Conservation (phyloP, 371 early-diverging fungal genomes). For the Apophysomyces sp. region DNA sequence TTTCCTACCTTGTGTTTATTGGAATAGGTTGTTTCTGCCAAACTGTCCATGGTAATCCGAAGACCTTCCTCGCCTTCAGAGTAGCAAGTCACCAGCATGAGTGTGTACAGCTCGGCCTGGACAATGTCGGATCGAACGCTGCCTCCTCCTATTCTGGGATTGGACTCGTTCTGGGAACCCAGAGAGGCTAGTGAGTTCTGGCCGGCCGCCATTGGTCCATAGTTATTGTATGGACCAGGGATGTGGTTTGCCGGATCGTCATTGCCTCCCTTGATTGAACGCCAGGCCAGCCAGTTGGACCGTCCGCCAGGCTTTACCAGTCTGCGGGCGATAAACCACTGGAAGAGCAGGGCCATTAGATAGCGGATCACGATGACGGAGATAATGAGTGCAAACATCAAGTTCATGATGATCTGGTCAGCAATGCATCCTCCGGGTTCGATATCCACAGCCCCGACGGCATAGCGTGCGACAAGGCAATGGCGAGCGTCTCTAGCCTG, state of each 20-base stretch:
- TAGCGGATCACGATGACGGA: slow-evolving; percentile 51
- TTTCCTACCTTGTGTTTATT: slow-evolving; percentile 49
- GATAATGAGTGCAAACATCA: slow-evolving; percentile 47
- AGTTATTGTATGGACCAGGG: slow-evolving; percentile 46
- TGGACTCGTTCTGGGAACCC: slow-evolving; percentile 14
- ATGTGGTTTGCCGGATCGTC: slow-evolving; percentile 49
- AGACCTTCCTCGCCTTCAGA: slow-evolving; percentile 80
- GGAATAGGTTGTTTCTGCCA: slow-evolving; percentile 69
- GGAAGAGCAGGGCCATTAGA: slow-evolving; percentile 61
- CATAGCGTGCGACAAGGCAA: slow-evolving; percentile 45
- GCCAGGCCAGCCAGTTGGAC: slow-evolving; percentile 51
- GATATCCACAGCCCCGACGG: slow-evolving; percentile 50
- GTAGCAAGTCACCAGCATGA: slow-evolving; percentile 74
- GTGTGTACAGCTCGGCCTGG: slow-evolving; percentile 47
- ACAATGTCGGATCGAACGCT: slow-evolving; percentile 36
- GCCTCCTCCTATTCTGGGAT: slow-evolving; percentile 14
- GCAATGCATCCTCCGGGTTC: slow-evolving; percentile 60
- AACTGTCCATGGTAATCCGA: slow-evolving; percentile 80
- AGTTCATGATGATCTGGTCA: slow-evolving; percentile 44
- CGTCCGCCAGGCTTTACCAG: slow-evolving; percentile 50
- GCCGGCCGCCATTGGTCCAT: slow-evolving; percentile 28
- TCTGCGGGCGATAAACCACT: slow-evolving; percentile 52
- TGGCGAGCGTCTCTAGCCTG: slow-evolving; percentile 32
- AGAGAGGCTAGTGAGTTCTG: slow-evolving; percentile 20
- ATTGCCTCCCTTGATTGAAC: slow-evolving; percentile 49